Base-by-base conservation (phyloP, 306 rosid species). In the Gynostemma pentaphyllum region DNA sequence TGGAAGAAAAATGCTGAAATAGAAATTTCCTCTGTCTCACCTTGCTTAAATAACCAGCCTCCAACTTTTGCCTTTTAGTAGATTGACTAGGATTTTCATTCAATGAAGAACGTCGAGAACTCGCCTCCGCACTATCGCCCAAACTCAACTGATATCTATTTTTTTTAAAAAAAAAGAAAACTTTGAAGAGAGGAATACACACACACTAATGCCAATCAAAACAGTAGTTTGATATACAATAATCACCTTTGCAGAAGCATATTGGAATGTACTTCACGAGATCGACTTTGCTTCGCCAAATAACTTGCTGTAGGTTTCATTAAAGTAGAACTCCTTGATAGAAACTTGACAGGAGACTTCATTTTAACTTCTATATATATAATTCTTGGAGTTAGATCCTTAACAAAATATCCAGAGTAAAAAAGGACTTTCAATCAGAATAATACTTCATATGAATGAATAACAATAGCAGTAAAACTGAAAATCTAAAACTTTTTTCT, bases 221-320 rank as follows among this genome's bases (percentile, higher is more conserved):
- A 30, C 11, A 59, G 7, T 28, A 41, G 4, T 16, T 16, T 37
- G 13, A 60, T 51, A 67, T 37, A 67, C 36, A 63, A 47, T 46
- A 56, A 28, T 22, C 68, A 45, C 88, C 90, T 81, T 70, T 74
- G 76, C 29, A 23, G 23, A 60, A 24, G 9, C 40, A 11, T 57
- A 16, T 66, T 55, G 67, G 54, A 57, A 29, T 61, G 83, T 55
- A 60, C 41, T 53, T 63, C 74, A 22, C 51, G 69, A 68, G 57
- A 59, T 57, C 71, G 81, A 47, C 62, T 79, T 65, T 77, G 88
- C 74, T 88, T 86, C 49, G 99, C 96, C 71, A 92, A 84, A 53
- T 88, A 77, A 69, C 95, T 88, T 32, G 85, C 88, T 19, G 95
- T 88, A 60, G 99, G 99, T 70, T 86, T 86, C 96, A 84, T 92